A percentile compares a stretch with the other conserved stretches of the same genome.
These are phyloP conservation scores for Mrakiaceae sp. DNA, from an alignment of 1,284 basidiomycete genomes.

Conservation along the genomic window DNA sequence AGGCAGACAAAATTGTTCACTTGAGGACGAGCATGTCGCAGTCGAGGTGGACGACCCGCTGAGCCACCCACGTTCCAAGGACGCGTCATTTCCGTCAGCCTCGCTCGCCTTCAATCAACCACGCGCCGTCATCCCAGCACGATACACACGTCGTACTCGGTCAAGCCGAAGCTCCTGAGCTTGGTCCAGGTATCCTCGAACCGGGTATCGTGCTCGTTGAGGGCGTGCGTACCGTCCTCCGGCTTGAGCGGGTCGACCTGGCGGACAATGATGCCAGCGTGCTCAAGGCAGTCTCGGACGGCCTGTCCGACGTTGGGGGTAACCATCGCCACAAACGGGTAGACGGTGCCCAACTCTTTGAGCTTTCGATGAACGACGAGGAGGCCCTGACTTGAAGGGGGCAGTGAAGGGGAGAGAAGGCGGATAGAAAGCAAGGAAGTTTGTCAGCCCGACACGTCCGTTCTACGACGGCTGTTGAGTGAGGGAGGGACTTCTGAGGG, in stretches of 20 bases:
- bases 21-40: slow-evolving; percentile 30
- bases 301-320: slow-evolving; percentile 21
- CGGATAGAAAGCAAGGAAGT: not conserved
- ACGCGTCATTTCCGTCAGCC: too few species aligned
- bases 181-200: slow-evolving; percentile 30
- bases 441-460: not conserved
- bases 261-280: slow-evolving; percentile 22
- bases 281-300: slow-evolving; percentile 19
- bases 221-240: slow-evolving; percentile 17
- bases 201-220: slow-evolving; percentile 21
- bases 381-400: slow-evolving; percentile 19
- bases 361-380: slow-evolving; percentile 26
- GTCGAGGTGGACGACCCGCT: slow-evolving; percentile 35
- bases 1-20: not conserved
- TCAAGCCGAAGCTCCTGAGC: slow-evolving; percentile 15
- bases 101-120: too few species aligned
- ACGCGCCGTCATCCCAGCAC: slow-evolving; percentile 16
- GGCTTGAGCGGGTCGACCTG: slow-evolving; percentile 25
- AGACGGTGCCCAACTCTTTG: slow-evolving; percentile 19
- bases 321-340: slow-evolving; percentile 28
- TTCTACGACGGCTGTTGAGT: not conserved
- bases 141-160: slow-evolving; percentile 22
- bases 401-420: not conserved
- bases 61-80: not conserved
- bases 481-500: too few species aligned